Evolutionary conservation across 805 yeast species (phyloP).

Genomic region (Spathaspora arborariae): DNA sequence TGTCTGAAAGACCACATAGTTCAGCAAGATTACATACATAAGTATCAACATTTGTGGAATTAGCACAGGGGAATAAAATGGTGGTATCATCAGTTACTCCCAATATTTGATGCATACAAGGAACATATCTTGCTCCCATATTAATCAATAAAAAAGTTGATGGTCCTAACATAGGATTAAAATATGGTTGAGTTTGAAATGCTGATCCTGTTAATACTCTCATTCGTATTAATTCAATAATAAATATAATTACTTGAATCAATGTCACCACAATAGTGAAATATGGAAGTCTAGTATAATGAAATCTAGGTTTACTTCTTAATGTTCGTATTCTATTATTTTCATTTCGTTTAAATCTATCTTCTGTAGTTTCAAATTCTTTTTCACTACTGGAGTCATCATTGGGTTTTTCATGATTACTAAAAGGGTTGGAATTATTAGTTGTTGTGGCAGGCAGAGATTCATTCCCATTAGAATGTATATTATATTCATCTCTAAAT

Average conservation of each 20-base stretch:
- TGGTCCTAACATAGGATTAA: slow-evolving; percentile 80
- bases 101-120: slow-evolving; percentile 58
- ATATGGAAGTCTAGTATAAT: slow-evolving; percentile 37
- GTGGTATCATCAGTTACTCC: slow-evolving; percentile 47
- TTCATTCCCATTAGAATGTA: slow-evolving; percentile 4
- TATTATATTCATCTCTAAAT: slow-evolving; percentile 2
- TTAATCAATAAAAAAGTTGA: slow-evolving; percentile 61
- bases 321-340: slow-evolving; percentile 21
- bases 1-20: slow-evolving; percentile 58
- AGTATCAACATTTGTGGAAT: slow-evolving; percentile 52
- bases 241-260: slow-evolving; percentile 53
- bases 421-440: slow-evolving; percentile 7
- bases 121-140: slow-evolving; percentile 68
- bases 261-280: slow-evolving; percentile 39
- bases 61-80: slow-evolving; percentile 62
- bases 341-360: slow-evolving; percentile 17
- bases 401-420: not conserved
- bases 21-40: slow-evolving; percentile 55
- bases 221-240: slow-evolving; percentile 59
- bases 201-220: slow-evolving; percentile 57
- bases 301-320: slow-evolving; percentile 28
- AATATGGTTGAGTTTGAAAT: slow-evolving; percentile 64
- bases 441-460: slow-evolving; percentile 7
- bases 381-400: not conserved
- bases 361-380: slow-evolving; percentile 11